phyloP scores from a whole-genome alignment of 2,329 filamentous ascomycete genomes.

The Calonectria hongkongensis region DNA sequence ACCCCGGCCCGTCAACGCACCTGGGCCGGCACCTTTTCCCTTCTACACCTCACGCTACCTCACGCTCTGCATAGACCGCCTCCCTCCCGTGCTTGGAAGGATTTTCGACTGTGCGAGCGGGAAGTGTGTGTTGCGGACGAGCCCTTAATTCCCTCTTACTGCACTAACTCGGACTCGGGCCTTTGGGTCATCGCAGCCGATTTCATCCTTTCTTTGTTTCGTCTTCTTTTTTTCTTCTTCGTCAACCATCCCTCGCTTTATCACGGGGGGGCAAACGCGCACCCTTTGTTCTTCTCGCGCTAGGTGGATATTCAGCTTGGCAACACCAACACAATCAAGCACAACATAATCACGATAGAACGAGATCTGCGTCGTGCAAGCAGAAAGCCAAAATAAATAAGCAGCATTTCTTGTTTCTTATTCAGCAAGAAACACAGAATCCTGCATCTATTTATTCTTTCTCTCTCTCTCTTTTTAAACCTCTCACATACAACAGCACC shows the following conservation, averaged over 20 bases:
- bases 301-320: constrained; percentile 31
- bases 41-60: constrained; percentile 25
- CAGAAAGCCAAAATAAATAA: constrained; percentile 3
- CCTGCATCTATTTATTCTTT: constrained; percentile 32
- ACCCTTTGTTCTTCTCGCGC: constrained; percentile 19
- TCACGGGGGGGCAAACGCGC: constrained; percentile 18
- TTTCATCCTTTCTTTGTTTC: constrained; percentile 10
- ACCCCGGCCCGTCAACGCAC: constrained; percentile 31
- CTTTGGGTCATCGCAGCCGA: not conserved
- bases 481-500: not conserved
- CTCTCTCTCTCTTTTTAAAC: constrained; percentile 34
- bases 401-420: constrained; percentile 16
- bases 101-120: constrained; percentile 18
- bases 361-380: constrained; percentile 14
- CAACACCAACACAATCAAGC: constrained; percentile 27
- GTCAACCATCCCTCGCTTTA: constrained; percentile 24
- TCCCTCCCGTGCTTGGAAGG: constrained; percentile 15
- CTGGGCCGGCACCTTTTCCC: constrained; percentile 19
- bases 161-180: constrained; percentile 4
- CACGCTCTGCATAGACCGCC: constrained; percentile 19
- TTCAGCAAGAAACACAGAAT: constrained; percentile 12
- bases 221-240: not conserved
- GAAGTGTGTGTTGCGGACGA: constrained; percentile 10
- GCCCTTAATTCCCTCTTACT: constrained; percentile 23
- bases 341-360: constrained; percentile 19